Conservation (phyloP, 164 flowering plant species). For the Magnolia sinica region DNA sequence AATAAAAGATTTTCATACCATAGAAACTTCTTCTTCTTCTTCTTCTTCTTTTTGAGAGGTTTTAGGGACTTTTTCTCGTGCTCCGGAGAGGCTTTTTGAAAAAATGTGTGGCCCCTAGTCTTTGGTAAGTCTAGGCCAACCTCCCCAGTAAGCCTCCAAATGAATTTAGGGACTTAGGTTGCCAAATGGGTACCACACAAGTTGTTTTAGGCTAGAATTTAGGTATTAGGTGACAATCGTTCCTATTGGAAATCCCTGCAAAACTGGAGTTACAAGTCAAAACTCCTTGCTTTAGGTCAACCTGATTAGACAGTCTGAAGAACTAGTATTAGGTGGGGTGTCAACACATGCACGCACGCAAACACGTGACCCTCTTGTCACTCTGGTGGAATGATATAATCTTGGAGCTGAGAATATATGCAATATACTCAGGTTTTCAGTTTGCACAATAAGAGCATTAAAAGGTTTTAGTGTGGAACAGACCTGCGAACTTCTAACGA, state of each 20-base stretch:
- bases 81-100: too few relatives aligned
- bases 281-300: neutral
- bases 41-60: too few relatives aligned
- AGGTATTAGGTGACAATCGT: too few relatives aligned
- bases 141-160: too few relatives aligned
- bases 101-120: too few relatives aligned
- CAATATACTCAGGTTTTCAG: neutral
- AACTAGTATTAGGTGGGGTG: neutral
- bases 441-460: neutral
- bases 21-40: too few relatives aligned
- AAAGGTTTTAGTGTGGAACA: neutral
- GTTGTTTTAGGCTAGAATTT: too few relatives aligned
- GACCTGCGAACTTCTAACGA: slow-evolving; percentile 78
- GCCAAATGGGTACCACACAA: too few relatives aligned
- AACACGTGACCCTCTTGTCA: neutral
- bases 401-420: neutral
- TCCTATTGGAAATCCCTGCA: neutral
- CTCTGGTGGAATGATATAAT: neutral
- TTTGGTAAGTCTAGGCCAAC: too few relatives aligned
- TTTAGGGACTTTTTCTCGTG: too few relatives aligned
- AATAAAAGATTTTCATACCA: too few relatives aligned
- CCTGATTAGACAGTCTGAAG: neutral
- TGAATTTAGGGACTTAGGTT: too few relatives aligned
- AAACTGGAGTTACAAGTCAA: neutral
- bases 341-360: neutral